Conservation (phyloP, 169 alveolate species). For the Plasmodium fragile region DNA sequence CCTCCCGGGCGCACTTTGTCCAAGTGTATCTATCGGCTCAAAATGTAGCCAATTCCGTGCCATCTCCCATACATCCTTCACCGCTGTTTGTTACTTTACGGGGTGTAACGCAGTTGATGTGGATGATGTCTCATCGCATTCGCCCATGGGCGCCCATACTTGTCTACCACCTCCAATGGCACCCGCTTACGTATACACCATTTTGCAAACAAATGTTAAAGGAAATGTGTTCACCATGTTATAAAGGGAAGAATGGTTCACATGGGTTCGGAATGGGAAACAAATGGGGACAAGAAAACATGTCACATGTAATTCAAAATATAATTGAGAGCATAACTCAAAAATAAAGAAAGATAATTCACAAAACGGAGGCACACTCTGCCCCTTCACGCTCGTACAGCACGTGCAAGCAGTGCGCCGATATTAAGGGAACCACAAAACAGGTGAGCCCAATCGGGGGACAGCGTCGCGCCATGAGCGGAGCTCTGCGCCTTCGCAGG, state of each 20-base stretch:
- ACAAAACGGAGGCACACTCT: neutral
- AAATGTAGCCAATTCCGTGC: neutral
- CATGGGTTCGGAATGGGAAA: neutral
- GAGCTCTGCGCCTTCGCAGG: neutral
- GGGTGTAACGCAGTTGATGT: neutral
- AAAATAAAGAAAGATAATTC: neutral
- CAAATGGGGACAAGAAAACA: neutral
- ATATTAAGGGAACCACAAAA: neutral
- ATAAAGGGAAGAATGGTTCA: neutral
- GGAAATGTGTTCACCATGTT: neutral
- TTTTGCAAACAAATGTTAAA: neutral
- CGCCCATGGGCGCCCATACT: neutral
- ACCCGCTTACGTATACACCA: neutral
- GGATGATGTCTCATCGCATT: neutral
- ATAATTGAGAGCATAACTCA: too few relatives aligned
- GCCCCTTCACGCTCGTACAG: neutral
- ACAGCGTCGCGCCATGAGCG: neutral
- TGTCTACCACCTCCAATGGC: neutral
- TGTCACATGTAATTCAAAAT: too few relatives aligned
- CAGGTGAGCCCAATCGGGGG: neutral
- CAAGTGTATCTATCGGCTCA: too few relatives aligned
- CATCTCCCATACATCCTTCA: neutral
- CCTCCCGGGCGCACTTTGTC: neutral
- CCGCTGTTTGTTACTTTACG: neutral
- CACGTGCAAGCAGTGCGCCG: neutral